Evolutionary conservation across 305 asterid genomes (phyloP).

Genomic region (Solanum hybrid): DNA sequence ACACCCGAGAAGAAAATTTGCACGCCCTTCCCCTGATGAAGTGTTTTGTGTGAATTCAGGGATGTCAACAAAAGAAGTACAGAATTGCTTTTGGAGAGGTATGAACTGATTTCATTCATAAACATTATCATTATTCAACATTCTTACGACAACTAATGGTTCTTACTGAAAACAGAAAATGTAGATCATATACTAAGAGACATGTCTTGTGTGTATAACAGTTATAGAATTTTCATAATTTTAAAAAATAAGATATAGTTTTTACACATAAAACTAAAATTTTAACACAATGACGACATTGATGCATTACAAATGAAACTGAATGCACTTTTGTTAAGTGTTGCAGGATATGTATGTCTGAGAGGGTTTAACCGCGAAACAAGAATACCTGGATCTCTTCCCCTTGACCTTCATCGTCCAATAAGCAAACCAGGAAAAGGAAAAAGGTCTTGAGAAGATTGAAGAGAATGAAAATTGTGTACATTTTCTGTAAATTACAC

Average conservation of each 20-base stretch:
- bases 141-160: not conserved
- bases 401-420: constrained; percentile 9
- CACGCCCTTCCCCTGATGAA: not conserved
- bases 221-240: not conserved
- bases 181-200: not conserved
- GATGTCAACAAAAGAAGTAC: constrained; percentile 13
- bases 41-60: constrained; percentile 12
- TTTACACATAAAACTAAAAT: not conserved
- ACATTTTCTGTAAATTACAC: not conserved
- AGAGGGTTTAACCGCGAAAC: constrained; percentile 5
- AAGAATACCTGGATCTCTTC: constrained; percentile 3
- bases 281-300: not conserved
- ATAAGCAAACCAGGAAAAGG: not conserved
- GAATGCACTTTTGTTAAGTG: not conserved
- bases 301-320: not conserved
- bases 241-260: not conserved
- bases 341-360: constrained; percentile 7
- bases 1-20: not conserved
- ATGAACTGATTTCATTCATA: not conserved
- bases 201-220: not conserved
- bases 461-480: not conserved
- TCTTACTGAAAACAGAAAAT: not conserved
- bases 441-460: not conserved
- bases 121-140: not conserved
- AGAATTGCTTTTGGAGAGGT: constrained; percentile 23